A percentile compares a stretch with the other conserved stretches of the same genome.
phyloP scores from a whole-genome alignment of 2,329 filamentous ascomycete genomes.

The Beauveria medogensis region DNA sequence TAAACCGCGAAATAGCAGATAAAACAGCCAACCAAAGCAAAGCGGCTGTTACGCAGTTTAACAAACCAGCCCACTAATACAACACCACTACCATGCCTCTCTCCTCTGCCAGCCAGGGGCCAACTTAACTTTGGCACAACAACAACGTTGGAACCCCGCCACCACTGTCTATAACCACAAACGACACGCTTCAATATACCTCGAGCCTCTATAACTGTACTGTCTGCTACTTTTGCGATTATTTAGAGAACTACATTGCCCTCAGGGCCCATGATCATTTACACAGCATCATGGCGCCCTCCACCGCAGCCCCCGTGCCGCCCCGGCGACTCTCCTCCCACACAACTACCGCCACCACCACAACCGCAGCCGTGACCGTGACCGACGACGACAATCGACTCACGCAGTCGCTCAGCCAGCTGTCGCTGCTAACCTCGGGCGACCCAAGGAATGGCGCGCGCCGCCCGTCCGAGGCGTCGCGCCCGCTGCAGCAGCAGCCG shows the following conservation, averaged over 20 bases:
- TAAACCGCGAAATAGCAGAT: neutral
- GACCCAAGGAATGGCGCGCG: slow-evolving; percentile 17
- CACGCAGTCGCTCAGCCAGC: slow-evolving; percentile 35
- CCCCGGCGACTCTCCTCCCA: slow-evolving; percentile 27
- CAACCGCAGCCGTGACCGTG: neutral
- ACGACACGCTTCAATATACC: neutral
- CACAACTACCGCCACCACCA: slow-evolving; percentile 13
- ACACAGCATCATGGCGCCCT: slow-evolving; percentile 19
- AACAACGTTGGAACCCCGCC: slow-evolving; percentile 7
- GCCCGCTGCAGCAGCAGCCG: slow-evolving; percentile 29
- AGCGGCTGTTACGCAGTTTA: neutral
- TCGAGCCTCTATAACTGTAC: neutral
- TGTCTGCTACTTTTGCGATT: neutral
- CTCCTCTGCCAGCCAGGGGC: neutral
- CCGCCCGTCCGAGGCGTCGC: slow-evolving; percentile 21
- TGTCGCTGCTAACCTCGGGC: slow-evolving; percentile 31
- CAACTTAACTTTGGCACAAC: slow-evolving; percentile 8
- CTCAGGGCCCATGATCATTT: neutral
- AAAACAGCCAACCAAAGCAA: neutral
- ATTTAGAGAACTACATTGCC: neutral
- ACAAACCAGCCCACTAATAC: slow-evolving; percentile 5
- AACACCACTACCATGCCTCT: neutral
- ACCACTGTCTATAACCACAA: neutral
- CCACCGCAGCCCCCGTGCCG: slow-evolving; percentile 19
- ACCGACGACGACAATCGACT: slow-evolving; percentile 26